Base-by-base conservation (phyloP, 768 basidiomycete species). In the Sporobolomyces pararoseus region DNA sequence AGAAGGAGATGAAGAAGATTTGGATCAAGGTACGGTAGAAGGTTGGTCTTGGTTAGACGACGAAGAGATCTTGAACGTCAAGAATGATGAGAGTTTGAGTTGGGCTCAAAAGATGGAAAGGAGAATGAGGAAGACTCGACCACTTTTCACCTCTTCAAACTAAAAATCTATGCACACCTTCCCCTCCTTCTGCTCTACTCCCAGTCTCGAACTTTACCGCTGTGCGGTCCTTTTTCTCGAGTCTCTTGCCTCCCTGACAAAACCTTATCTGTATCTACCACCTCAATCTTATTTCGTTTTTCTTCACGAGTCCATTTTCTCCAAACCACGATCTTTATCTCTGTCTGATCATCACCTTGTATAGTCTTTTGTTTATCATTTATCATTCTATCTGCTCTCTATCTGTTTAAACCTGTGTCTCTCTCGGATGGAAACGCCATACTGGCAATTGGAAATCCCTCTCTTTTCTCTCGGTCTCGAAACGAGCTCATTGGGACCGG, bases 41-140 rank as follows among this genome's bases (percentile, higher is more conserved):
- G 59, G 59, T 25, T 50, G 59, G 59, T 46, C 27, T 47, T 60
- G 58, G 58, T 25, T 60, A 25, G 59, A 61, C 17, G 59, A 49
- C 23, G 37, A 61, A 6, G 59, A 61, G 31, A 6, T 31, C 4
- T 31, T 34, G 16, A 4, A 16, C 44, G 31, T 49, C 31, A 23
- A 35, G 32, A 19, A 47, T 10, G 42, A 35, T n/a, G 3, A 23
- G 10, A 21, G 21, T 16, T 21, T 58, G 52, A 54, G 58, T 44
- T 23, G 49, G 51, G 52, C 54, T 7, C 1, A 31, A 46, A 35
- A 59, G 54, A 68, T 68, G 66, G 66, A 68, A 46, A 23, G 55
- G 2, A 27, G 61, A 34, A 68, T 68, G 66, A 55, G 29, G 50
- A 51, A 57, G 47, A 32, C 47, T 2, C 25, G 19, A 29, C 64